Base-by-base conservation (phyloP, 805 yeast species). In the Tetrapisispora taiwanensis region DNA sequence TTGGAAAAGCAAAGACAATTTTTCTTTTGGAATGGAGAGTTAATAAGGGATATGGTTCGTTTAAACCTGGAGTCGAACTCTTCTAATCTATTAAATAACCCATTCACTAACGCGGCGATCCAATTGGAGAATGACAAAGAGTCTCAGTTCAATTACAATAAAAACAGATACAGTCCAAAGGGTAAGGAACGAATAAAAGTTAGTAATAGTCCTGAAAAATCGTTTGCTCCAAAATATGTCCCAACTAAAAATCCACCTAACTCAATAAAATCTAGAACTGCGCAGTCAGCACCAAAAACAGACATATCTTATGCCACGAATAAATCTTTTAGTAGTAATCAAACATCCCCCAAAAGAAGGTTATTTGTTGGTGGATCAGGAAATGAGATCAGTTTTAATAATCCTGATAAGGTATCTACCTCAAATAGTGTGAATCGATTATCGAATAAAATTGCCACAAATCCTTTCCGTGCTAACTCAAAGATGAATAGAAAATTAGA, bases 101-200 rank as follows among this genome's bases (percentile, higher is more conserved):
- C 52, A 4, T 58, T 62, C 30, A 56, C 59, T 3, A 60, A 64
- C 1, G 67, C 67, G 3, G 64, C 63, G 15, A 49, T 46, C 6
- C 61, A 59, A 19, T 39, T 56, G 26, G 41, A 38, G 24, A 42
- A 49, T 12, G 46, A 49, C 27, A 27, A 30, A 18, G 14, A 32
- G 2, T 36, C 30, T 20, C 27, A 32, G 32, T 12, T 7, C 41
- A 45, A 4, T n/a, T 7, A 15, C 19, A 41, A 39, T 26, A 12
- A 32, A 34, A 7, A 36, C 32, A 8, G 20, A 24, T 15, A 45
- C 20, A 18, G 32, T 17, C 34, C 27, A 14, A 24, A 40, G 18
- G 19, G 26, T 10, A 34, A 41, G 7, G 30, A 28, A 8, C 34
- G 17, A 14, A 24, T n/a, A n/a, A 41, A 28, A 9, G 2, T 9